Evolutionary conservation across 164 flowering plant genomes (phyloP).

Genomic region (Vitis labrusca): DNA sequence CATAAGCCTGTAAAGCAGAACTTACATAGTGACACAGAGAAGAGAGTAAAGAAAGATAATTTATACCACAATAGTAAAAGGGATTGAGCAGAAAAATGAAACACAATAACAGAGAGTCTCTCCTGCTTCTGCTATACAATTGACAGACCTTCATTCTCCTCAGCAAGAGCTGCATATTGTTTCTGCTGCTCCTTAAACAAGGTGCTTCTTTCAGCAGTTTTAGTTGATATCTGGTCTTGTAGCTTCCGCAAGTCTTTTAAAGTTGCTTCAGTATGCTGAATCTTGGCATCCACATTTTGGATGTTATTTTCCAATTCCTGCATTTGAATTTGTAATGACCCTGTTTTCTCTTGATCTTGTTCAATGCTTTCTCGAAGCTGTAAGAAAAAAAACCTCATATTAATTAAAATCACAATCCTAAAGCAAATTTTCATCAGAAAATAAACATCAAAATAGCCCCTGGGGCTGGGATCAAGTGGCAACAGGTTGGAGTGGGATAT

Average conservation of each 20-base stretch:
- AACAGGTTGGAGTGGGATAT: too few relatives aligned
- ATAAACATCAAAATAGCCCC: not conserved
- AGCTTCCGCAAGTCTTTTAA: conserved; percentile 61
- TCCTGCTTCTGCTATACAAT: conserved; percentile 1
- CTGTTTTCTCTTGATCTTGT: conserved; percentile 75
- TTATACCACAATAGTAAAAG: not conserved
- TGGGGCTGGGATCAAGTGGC: too few relatives aligned
- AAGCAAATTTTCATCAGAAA: not conserved
- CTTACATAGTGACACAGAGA: not conserved
- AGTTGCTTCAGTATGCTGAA: conserved; percentile 54
- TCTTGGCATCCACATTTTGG: conserved; percentile 59
- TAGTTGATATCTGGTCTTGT: conserved; percentile 64
- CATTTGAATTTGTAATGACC: conserved; percentile 60
- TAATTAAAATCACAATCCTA: not conserved
- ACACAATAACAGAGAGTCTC: not conserved
- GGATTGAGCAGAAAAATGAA: not conserved
- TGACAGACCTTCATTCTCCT: conserved; percentile 83
- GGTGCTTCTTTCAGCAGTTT: conserved; percentile 68
- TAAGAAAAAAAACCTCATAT: conserved; percentile 4
- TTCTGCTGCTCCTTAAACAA: conserved; percentile 61
- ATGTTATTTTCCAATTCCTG: conserved; percentile 63
- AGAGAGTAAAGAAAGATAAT: not conserved
- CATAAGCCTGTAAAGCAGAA: not conserved
- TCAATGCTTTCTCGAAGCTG: conserved; percentile 72
- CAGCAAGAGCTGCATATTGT: conserved; percentile 66